Conservation (phyloP, 176 grass and related monocot species). For the Triticum dicoccoides region DNA sequence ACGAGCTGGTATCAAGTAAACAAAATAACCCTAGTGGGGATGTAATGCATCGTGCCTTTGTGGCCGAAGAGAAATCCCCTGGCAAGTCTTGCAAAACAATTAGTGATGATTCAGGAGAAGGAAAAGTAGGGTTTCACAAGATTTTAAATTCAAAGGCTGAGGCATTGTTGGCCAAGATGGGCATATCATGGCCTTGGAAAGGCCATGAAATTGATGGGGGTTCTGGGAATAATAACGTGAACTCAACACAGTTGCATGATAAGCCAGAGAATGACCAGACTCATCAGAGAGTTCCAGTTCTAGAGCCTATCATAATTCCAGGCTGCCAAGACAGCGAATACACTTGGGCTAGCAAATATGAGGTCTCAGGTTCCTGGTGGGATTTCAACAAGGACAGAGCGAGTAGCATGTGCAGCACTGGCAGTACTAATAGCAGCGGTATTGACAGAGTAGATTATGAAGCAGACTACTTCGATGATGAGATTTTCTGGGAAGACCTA, state of each 20-base stretch:
- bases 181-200: slow-evolving; percentile 80
- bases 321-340: slow-evolving; percentile 33
- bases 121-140: slow-evolving; percentile 52
- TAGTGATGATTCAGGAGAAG: slow-evolving; percentile 58
- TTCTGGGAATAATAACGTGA: slow-evolving; percentile 38
- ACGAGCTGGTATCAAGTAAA: slow-evolving; percentile 42
- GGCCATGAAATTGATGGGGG: slow-evolving; percentile 33
- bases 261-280: slow-evolving; percentile 48
- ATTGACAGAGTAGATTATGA: slow-evolving; percentile 64
- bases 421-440: slow-evolving; percentile 58
- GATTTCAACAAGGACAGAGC: slow-evolving; percentile 61
- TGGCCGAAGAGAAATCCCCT: slow-evolving; percentile 29
- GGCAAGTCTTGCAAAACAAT: slow-evolving; percentile 29
- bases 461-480: slow-evolving; percentile 78
- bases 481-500: slow-evolving; percentile 91
- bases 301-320: slow-evolving; percentile 45
- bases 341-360: slow-evolving; percentile 34
- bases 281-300: slow-evolving; percentile 29
- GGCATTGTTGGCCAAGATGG: slow-evolving; percentile 55
- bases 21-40: slow-evolving; percentile 31
- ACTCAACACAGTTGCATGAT: slow-evolving; percentile 41
- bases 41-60: slow-evolving; percentile 2
- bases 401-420: slow-evolving; percentile 69
- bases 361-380: slow-evolving; percentile 73
- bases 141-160: slow-evolving; percentile 67